A percentile compares a stretch with the other conserved stretches of the same genome.
Evolutionary conservation across 768 basidiomycete species (phyloP).

Genomic region (Xerocomellus intermedius): DNA sequence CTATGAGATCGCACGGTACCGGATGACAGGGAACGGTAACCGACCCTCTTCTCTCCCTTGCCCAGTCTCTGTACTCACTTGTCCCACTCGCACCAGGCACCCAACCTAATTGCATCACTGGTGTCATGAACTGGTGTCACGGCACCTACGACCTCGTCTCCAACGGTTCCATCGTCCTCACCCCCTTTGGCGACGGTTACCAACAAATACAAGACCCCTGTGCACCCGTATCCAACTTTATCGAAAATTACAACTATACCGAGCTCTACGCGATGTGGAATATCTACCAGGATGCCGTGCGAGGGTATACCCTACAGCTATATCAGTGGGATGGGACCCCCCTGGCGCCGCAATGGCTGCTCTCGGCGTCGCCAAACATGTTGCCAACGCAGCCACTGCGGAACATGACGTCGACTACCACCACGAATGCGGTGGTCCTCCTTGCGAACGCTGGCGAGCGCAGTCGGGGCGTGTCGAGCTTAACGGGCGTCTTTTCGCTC

Average conservation of each 20-base stretch:
- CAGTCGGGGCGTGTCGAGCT: conserved; percentile 13
- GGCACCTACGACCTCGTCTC: conserved; percentile 64
- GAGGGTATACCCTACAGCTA: conserved; percentile 70
- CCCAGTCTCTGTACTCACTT: not conserved
- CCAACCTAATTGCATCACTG: conserved; percentile 86
- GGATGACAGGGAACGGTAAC: conserved; percentile 82
- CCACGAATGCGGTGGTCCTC: conserved; percentile 12
- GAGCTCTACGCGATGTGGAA: conserved; percentile 66
- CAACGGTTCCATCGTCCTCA: conserved; percentile 80
- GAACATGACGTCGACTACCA: conserved; percentile 41
- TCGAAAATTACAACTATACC: conserved; percentile 78
- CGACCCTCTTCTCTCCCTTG: not conserved
- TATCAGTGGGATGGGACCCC: conserved; percentile 78
- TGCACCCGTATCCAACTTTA: conserved; percentile 82
- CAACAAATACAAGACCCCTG: conserved; percentile 96
- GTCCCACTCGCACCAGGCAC: conserved; percentile 50
- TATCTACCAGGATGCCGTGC: conserved; percentile 64
- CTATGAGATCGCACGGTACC: conserved; percentile 90
- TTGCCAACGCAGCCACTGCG: conserved; percentile 69
- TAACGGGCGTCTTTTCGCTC: conserved; percentile 12
- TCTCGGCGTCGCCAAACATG: conserved; percentile 82
- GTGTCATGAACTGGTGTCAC: conserved; percentile 87
- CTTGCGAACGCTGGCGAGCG: conserved; percentile 27
- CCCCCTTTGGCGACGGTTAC: conserved; percentile 81
- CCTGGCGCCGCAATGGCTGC: conserved; percentile 64